Conservation (phyloP, 176 grass and related monocot genomes). For the Ensete ventricosum region DNA sequence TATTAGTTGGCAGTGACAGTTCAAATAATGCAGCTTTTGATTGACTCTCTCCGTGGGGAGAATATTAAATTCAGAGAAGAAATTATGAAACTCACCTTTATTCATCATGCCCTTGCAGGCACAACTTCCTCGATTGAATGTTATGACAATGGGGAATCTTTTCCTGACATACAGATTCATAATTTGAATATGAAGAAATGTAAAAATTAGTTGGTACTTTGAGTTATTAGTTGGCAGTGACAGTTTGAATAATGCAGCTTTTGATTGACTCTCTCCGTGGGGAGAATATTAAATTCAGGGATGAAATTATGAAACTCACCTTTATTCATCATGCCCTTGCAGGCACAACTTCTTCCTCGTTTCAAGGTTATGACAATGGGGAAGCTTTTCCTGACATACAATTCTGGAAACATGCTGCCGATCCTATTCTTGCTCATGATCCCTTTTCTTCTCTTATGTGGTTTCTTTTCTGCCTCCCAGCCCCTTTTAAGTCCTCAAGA, state of each 20-base stretch:
- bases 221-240: neutral
- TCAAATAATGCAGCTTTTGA: neutral
- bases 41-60: too few species aligned
- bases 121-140: conserved; percentile 49
- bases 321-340: conserved; percentile 13
- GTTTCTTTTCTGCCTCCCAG: conserved; percentile 72
- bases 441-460: conserved; percentile 89
- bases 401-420: conserved; percentile 77
- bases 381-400: conserved; percentile 71
- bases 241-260: neutral
- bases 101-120: conserved; percentile 29
- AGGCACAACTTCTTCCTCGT: conserved; percentile 50
- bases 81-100: neutral
- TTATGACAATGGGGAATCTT: conserved; percentile 39
- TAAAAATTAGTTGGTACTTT: neutral
- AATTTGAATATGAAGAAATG: neutral
- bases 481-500: conserved; percentile 54
- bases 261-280: neutral
- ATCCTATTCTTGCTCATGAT: conserved; percentile 86
- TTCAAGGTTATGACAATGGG: conserved; percentile 46
- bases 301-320: neutral
- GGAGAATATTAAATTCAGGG: too few species aligned
- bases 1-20: neutral
- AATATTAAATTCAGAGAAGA: neutral
- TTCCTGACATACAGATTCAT: conserved; percentile 55